Evolutionary conservation across 169 alveolate genomes (phyloP), one percentile per base, ranked within the genome.

Genomic region (Cryptosporidium ubiquitum): DNA sequence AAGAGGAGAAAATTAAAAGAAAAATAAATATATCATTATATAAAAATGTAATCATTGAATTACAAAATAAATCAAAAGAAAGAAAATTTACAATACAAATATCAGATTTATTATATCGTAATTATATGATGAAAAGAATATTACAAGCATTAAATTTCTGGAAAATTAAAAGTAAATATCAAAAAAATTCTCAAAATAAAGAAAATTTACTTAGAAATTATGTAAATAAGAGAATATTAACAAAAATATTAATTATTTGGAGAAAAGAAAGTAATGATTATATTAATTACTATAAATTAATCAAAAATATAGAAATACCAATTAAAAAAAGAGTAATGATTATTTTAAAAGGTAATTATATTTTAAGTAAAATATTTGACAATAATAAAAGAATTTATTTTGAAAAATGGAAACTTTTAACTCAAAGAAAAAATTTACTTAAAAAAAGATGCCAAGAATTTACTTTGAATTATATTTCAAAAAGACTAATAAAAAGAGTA

Each of bases 11-110:
- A 23, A 26, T 47, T 20, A 1, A 61, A 2, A 31, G 26, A 3
- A n/a, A 37, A 7, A 31, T 40, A 1, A 23, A 33, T n/a, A 18
- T 14, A 2, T 2, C 12, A 5, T 0, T 61, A 37, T 61, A 20
- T 42, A 29, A n/a, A 14, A 39, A 16, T 10, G 18, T 58, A 1
- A 26, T 79, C 1, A 39, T 12, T 10, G 79, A 60, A 29, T 29
- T 79, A 29, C n/a, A 31, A 7, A 40, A 23, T 60, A 12, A 2
- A 0, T 7, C 35, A 12, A 42, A 79, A 39, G 61, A 58, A 18
- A 58, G 42, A 4, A 42, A 42, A 26, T 79, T 79, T 61, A 79
- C 71, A 6, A 61, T 79, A 10, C 60, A 79, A 29, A 23, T 79
- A 40, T 58, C 89, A 0, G 75, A 40, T 26, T 18, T 79, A 16